Percentiles rank a stretch among this genome's conserved stretches.
Conservation (phyloP, 2,329 filamentous ascomycete genomes). For the Cyanodermella asteris region DNA sequence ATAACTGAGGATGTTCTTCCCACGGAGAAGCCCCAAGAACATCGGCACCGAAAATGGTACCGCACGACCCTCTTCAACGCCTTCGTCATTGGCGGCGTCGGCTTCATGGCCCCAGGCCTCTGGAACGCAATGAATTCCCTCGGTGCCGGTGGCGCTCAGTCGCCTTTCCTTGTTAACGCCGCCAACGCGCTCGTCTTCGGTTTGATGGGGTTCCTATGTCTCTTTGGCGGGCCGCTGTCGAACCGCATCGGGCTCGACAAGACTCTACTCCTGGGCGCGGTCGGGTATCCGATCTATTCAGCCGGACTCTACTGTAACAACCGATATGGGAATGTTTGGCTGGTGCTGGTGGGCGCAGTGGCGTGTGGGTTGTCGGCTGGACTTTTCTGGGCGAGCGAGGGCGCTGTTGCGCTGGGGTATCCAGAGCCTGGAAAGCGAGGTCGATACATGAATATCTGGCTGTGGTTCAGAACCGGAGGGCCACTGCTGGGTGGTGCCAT, state of each 20-base stretch:
- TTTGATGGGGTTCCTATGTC: conserved; percentile 51
- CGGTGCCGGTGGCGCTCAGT: conserved; percentile 44
- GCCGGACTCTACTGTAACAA: conserved; percentile 54
- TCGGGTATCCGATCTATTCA: conserved; percentile 50
- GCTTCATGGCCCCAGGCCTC: conserved; percentile 22
- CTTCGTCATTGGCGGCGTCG: conserved; percentile 29
- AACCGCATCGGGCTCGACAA: conserved; percentile 49
- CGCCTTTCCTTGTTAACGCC: conserved; percentile 44
- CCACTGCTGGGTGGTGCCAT: conserved; percentile 51
- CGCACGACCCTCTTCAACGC: conserved; percentile 31
- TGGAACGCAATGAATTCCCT: conserved; percentile 54
- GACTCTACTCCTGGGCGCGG: conserved; percentile 46
- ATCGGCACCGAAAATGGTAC: conserved; percentile 26
- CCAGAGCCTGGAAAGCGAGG: conserved; percentile 46
- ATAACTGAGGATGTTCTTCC: no score
- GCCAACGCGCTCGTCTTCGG: conserved; percentile 52
- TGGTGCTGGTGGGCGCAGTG: conserved; percentile 44
- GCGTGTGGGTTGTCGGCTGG: conserved; percentile 49
- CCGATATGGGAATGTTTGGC: conserved; percentile 45
- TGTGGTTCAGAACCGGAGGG: conserved; percentile 36
- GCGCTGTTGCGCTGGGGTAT: conserved; percentile 51
- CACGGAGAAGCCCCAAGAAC: no score
- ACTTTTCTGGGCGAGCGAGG: conserved; percentile 56
- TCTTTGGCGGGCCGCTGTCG: conserved; percentile 40
- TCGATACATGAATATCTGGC: conserved; percentile 45